Conservation (phyloP, 2,329 filamentous ascomycete genomes). For the Diplodia seriata region DNA sequence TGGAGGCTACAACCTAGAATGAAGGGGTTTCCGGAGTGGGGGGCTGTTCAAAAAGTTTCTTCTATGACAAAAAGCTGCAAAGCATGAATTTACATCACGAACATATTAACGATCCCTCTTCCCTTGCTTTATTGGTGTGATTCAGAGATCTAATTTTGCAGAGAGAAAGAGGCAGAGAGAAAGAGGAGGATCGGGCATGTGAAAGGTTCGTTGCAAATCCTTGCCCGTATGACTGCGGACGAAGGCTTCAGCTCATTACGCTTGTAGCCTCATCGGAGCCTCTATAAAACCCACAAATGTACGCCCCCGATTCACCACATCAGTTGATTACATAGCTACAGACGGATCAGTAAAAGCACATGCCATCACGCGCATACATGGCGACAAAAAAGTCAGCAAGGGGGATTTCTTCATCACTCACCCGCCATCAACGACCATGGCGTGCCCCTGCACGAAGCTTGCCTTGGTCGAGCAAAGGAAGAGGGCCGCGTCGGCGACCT, state of each 20-base stretch:
- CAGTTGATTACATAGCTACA: background rate
- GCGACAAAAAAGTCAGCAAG: background rate
- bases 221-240: too few species aligned
- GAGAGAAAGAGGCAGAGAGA: too few species aligned
- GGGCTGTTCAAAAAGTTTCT: background rate
- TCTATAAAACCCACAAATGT: background rate
- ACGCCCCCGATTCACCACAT: background rate
- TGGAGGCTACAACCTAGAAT: background rate
- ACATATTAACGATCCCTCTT: background rate
- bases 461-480: slow-evolving; percentile 61
- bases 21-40: background rate
- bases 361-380: too few species aligned
- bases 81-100: background rate
- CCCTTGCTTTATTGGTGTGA: background rate
- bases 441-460: slow-evolving; percentile 60
- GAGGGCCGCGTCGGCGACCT: slow-evolving; percentile 61
- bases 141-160: too few species aligned
- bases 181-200: too few species aligned
- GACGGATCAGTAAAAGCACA: background rate
- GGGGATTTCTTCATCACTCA: slow-evolving; percentile 21
- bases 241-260: too few species aligned
- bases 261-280: too few species aligned
- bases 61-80: background rate
- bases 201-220: too few species aligned
- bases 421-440: slow-evolving; percentile 57